These are phyloP conservation scores for Daldinia loculata DNA, from an alignment of 495 filamentous ascomycete species.

Conservation along the genomic window DNA sequence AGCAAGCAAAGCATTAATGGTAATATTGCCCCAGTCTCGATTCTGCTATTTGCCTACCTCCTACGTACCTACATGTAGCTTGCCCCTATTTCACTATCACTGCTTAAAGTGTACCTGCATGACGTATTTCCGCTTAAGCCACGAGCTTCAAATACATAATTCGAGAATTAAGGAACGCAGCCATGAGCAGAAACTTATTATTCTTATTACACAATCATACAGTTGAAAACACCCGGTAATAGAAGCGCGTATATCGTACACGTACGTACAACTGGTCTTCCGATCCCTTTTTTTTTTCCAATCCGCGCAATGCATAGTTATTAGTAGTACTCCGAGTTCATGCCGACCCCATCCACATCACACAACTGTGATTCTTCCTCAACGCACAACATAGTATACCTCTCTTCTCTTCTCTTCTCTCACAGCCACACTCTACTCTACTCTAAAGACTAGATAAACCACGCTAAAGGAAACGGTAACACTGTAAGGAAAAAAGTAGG, in stretches of 20 bases:
- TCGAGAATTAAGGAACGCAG: background rate
- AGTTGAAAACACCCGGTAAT: conserved; percentile 8
- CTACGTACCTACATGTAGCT: background rate
- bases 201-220: conserved; percentile 30
- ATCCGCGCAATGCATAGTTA: conserved; percentile 4
- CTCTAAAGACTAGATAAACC: background rate
- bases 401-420: background rate
- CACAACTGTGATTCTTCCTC: background rate
- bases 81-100: background rate
- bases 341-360: background rate
- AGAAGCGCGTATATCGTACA: conserved; percentile 26
- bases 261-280: background rate
- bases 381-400: background rate
- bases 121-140: background rate
- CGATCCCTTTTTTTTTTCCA: background rate
- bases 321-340: background rate
- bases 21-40: background rate
- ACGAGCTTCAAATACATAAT: background rate
- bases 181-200: background rate
- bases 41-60: background rate
- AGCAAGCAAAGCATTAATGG: background rate
- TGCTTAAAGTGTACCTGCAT: background rate
- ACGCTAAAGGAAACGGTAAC: background rate
- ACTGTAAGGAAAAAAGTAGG: background rate
- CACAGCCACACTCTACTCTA: background rate